phyloP scores from a whole-genome alignment of 2,329 filamentous ascomycete species.

The Byssothecium circinans region DNA sequence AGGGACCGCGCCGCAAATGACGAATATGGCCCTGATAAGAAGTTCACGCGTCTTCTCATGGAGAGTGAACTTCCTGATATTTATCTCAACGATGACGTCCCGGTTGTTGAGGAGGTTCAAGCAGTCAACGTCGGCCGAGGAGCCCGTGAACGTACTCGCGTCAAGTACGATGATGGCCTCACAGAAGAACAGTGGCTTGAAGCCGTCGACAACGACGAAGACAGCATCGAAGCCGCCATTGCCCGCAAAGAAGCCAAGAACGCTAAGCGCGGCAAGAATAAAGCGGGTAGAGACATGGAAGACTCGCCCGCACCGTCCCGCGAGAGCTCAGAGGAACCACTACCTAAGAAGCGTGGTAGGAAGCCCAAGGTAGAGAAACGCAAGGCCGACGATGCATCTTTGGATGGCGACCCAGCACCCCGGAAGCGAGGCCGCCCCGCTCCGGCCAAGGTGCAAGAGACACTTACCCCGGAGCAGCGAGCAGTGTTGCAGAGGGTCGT shows the following conservation, averaged over 20 bases:
- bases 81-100: conserved; percentile 84
- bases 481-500: conserved; percentile 78
- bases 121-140: conserved; percentile 77
- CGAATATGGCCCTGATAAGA: conserved; percentile 72
- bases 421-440: conserved; percentile 66
- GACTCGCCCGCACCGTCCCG: conserved; percentile 78
- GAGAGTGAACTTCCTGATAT: conserved; percentile 92
- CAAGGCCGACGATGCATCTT: conserved; percentile 72
- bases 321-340: conserved; percentile 79
- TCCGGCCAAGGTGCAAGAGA: conserved; percentile 67
- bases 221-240: conserved; percentile 89
- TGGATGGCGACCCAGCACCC: conserved; percentile 64
- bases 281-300: conserved; percentile 65
- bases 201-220: conserved; percentile 95
- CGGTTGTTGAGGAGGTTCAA: conserved; percentile 75
- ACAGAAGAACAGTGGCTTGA: conserved; percentile 99
- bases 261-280: conserved; percentile 76
- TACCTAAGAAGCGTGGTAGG: conserved; percentile 77
- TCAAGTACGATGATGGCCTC: conserved; percentile 94
- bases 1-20: conserved; percentile 68
- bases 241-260: conserved; percentile 85
- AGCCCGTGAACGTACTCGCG: conserved; percentile 89
- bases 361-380: conserved; percentile 82
- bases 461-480: conserved; percentile 69
- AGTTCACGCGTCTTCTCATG: conserved; percentile 75